These are phyloP conservation scores for Ambrosia hybrid DNA, from an alignment of 140 eudicot genomes.

Conservation along the genomic window DNA sequence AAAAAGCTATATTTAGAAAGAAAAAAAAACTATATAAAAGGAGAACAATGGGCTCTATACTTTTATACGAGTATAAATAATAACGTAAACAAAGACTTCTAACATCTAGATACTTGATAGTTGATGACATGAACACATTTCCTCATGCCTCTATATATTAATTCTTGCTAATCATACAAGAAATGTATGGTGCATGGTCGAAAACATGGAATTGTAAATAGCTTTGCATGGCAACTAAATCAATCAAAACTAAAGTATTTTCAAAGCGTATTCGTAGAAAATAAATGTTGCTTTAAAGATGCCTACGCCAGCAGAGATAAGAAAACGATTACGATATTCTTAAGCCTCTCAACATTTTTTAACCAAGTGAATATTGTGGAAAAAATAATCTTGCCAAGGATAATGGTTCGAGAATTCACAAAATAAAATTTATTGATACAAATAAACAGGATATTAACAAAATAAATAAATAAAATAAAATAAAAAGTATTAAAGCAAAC, in stretches of 20 bases:
- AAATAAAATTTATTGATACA: not conserved
- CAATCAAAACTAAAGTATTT: not conserved
- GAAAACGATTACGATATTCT: not conserved
- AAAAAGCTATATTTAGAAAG: not conserved
- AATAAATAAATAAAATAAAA: not conserved
- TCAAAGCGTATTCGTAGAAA: not conserved
- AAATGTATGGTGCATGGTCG: not conserved
- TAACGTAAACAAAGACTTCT: not conserved
- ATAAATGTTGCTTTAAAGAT: not conserved
- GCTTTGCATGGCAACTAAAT: not conserved
- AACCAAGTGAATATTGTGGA: not conserved
- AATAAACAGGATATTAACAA: not conserved
- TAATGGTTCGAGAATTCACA: not conserved
- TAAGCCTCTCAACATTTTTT: not conserved
- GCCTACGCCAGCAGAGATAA: not conserved
- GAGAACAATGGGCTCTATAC: not conserved
- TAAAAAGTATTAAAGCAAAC: conserved; percentile 41
- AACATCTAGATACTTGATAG: conserved; percentile 13
- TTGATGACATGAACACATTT: not conserved
- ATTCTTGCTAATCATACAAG: not conserved
- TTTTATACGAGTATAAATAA: not conserved
- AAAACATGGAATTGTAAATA: conserved; percentile 1
- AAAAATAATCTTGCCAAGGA: conserved; percentile 4
- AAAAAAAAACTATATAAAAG: not conserved
- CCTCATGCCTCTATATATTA: not conserved